These are phyloP conservation scores for Spathaspora arborariae DNA, from an alignment of 805 yeast genomes.

Conservation along the genomic window DNA sequence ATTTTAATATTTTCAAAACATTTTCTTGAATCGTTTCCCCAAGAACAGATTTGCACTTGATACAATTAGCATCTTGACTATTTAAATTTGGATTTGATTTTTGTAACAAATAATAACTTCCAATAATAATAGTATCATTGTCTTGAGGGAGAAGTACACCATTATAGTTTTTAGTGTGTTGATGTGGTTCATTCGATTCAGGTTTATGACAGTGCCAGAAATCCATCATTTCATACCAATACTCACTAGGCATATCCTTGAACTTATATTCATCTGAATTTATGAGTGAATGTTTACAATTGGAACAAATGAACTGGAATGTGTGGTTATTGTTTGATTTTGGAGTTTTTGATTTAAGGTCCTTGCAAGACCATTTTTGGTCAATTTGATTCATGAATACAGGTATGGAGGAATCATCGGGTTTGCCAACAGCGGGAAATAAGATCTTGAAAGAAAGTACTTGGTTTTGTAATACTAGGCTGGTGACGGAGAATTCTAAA, in stretches of 20 bases:
- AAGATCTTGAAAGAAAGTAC: slow-evolving; percentile 2
- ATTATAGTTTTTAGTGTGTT: slow-evolving; percentile 28
- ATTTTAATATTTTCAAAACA: slow-evolving; percentile 43
- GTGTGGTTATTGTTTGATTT: slow-evolving; percentile 14
- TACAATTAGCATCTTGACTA: slow-evolving; percentile 22
- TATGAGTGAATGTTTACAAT: slow-evolving; percentile 26
- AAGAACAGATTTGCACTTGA: slow-evolving; percentile 29
- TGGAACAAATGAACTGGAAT: slow-evolving; percentile 28
- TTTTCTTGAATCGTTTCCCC: slow-evolving; percentile 35
- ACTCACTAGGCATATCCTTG: slow-evolving; percentile 80
- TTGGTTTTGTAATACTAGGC: not conserved
- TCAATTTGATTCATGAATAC: slow-evolving; percentile 3
- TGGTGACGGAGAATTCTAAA: not conserved
- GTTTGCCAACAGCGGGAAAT: not conserved
- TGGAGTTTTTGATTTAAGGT: slow-evolving; percentile 33
- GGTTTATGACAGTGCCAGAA: slow-evolving; percentile 97
- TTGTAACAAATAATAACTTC: slow-evolving; percentile 51
- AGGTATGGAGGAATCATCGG: not conserved
- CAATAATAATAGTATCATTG: slow-evolving; percentile 42
- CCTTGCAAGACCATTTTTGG: slow-evolving; percentile 42
- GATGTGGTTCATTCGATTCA: slow-evolving; percentile 15
- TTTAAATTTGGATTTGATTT: slow-evolving; percentile 15
- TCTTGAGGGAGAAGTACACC: slow-evolving; percentile 44
- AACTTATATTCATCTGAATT: slow-evolving; percentile 32
- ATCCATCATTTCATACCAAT: slow-evolving; percentile 95